Percentiles rank a stretch among this genome's conserved stretches.
Evolutionary conservation across 495 filamentous ascomycete species (phyloP).

Genomic region (Tuber umbilicatum): DNA sequence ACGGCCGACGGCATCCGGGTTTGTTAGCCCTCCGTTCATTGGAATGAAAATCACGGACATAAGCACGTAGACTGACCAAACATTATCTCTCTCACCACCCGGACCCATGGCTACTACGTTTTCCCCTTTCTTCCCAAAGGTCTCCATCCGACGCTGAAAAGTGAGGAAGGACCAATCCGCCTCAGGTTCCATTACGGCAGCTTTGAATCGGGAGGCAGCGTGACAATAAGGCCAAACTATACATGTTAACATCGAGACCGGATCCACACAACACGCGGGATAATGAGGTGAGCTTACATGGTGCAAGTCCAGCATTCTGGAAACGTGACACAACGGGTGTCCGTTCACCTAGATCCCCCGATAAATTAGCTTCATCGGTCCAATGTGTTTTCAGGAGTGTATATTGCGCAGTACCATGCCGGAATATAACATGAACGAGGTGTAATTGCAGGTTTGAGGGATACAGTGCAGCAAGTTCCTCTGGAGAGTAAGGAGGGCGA

Average conservation of each 20-base stretch:
- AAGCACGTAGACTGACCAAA: conserved; percentile 29
- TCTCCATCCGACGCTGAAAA: conserved; percentile 34
- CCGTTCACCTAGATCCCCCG: conserved; percentile 56
- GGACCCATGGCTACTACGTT: conserved; percentile 13
- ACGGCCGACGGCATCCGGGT: background rate
- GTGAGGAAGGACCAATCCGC: conserved; percentile 29
- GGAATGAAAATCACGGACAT: background rate
- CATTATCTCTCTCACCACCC: conserved; percentile 9
- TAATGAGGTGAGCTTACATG: conserved; percentile 50
- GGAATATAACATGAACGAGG: conserved; percentile 82
- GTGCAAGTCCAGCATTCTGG: conserved; percentile 72
- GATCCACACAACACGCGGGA: background rate
- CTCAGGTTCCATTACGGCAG: conserved; percentile 55
- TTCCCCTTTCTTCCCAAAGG: conserved; percentile 22
- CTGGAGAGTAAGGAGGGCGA: conserved; percentile 66
- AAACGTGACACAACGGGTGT: conserved; percentile 81
- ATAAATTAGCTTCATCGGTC: conserved; percentile 9
- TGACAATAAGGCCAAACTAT: conserved; percentile 88
- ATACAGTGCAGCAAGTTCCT: conserved; percentile 78
- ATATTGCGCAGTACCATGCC: conserved; percentile 57
- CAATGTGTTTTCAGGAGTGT: background rate
- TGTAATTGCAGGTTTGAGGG: conserved; percentile 71
- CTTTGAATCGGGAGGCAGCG: conserved; percentile 63
- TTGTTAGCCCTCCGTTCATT: conserved; percentile 3
- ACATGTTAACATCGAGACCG: background rate